These are phyloP conservation scores for Aspergillus sp. DNA, from an alignment of 2,329 filamentous ascomycete species.

Conservation along the genomic window DNA sequence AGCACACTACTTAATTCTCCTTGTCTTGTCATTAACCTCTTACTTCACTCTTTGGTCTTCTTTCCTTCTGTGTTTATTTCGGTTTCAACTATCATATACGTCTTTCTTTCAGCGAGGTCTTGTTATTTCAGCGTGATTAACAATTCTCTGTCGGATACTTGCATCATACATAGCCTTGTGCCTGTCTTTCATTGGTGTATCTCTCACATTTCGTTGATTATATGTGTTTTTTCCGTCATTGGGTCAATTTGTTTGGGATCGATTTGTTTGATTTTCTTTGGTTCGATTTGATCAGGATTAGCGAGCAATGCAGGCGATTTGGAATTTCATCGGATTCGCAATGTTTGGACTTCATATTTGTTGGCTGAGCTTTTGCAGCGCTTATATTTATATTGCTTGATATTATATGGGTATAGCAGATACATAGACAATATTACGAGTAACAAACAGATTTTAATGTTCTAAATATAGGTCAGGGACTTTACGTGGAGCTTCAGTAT, in stretches of 20 bases:
- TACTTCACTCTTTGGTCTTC: not conserved
- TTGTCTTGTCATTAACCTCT: not conserved
- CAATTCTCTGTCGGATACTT: not conserved
- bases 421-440: not conserved
- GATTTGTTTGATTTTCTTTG: not conserved
- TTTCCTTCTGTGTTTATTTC: not conserved
- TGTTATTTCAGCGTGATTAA: constrained; percentile 2
- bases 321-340: not conserved
- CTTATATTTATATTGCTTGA: not conserved
- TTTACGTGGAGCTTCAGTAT: no score
- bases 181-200: not conserved
- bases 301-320: not conserved
- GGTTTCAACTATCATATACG: not conserved
- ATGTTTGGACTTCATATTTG: not conserved
- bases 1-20: not conserved
- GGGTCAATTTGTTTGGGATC: not conserved
- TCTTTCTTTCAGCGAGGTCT: not conserved
- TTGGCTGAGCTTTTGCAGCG: not conserved
- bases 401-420: not conserved
- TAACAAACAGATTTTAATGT: not conserved
- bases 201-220: not conserved
- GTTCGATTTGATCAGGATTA: not conserved
- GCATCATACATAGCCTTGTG: not conserved
- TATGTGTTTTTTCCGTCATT: not conserved
- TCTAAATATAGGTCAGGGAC: no score